Base-by-base conservation (phyloP, 1,139 yeast species). In the Groenewaldozyma auringiensis region DNA sequence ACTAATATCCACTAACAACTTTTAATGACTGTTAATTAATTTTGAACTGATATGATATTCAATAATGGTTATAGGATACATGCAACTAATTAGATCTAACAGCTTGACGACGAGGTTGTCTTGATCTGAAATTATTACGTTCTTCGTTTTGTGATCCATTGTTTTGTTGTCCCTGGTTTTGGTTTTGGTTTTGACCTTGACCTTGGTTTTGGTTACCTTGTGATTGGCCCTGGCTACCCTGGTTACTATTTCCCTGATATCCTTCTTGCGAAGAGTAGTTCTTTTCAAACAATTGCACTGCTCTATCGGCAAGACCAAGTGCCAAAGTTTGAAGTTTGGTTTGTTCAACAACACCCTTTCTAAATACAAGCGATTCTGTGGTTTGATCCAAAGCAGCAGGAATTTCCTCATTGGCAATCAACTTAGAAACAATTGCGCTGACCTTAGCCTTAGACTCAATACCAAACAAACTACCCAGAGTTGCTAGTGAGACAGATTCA, bases 291-390 rank as follows among this genome's bases (percentile, higher is more conserved):
- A 87, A 75, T 61, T 82, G 79, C 50, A 78, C 78, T 43, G 85
- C 86, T 74, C 86, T 88, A 58, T 92, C 97, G 56, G 89, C 84
- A 71, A 94, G 75, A 45, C 83, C 78, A 55, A 87, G 75, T 20
- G 96, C 95, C 62, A 89, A 78, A 63, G 83, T 89, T 73, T 92
- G 96, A 66, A 92, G 75, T 64, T 81, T 83, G 50, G 94, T 75
- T 60, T 88, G 77, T 63, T 85, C 95, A 25, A 25, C 29, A 47
- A 81, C 85, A 55, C 85, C 94, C 58, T 77, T 79, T 50, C 81
- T 69, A 68, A 75, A 78, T 59, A 73, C 79, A 63, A 79, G 70
- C 54, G 74, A 74, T 62, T 73, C 72, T 57, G 75, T 75, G 55
- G 69, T 75, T 61, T 74, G 80, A 62, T 73, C 85, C 64, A 78